Base-by-base conservation (phyloP, 306 rosid species). In the Citrullus colocynthis region DNA sequence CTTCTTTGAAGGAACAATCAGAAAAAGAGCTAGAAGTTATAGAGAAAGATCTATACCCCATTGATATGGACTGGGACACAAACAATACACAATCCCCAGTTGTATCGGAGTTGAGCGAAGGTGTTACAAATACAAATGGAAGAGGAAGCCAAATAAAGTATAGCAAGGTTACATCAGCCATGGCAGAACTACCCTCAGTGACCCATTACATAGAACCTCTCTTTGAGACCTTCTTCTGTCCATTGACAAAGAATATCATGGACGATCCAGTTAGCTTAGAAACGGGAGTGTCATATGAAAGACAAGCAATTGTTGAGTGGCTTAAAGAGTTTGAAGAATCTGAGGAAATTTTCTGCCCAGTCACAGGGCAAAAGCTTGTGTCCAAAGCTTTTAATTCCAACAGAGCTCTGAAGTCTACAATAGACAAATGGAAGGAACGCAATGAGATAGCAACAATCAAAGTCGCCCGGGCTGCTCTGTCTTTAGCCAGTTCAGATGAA, bases 221-320 rank as follows among this genome's bases (percentile, higher is more conserved):
- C 45, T 87, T 82, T 34, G 87, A 75, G 24, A 73, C 86, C 48
- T 87, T 87, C 78, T 79, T 78, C 83, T 87, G 90, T 65, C 90
- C 90, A 54, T 76, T 87, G 63, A 83, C 87, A n/a, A 81, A 79
- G 75, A 63, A 83, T 37, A 74, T 85, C 61, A 85, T 87, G 86
- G 82, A 83, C 24, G 88, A 87, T n/a, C 90, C 90, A 0, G 88
- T 87, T 63, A 87, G 87, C 80, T 76, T 83, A 49, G 78, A 73
- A 62, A 78, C 78, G 16, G 90, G 90, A 73, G 81, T 76, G 20
- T 83, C 90, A 1, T 87, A 76, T 37, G 90, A 87, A 77, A 80
- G 77, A 78, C 57, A 69, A 63, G 90, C 82, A 77, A 87, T 87
- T 41, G 17, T 9, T 15, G 72, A 82, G 74, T 87, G 87, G 90